These are phyloP conservation scores for Myxozyma monticola DNA, from an alignment of 805 yeast genomes.

Conservation along the genomic window DNA sequence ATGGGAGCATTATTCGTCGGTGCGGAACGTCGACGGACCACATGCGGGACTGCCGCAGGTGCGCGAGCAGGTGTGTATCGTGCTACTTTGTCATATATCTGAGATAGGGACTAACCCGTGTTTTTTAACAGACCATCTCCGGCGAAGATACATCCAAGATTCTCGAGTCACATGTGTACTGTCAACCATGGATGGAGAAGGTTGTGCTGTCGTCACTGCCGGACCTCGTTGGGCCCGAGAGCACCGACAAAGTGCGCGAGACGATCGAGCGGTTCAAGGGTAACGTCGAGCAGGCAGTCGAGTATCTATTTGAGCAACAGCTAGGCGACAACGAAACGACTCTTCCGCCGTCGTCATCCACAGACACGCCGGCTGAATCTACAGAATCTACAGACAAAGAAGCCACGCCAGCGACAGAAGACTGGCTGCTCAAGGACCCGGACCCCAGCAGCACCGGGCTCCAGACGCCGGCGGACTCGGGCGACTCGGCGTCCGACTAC, in stretches of 20 bases:
- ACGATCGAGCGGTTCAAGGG: constrained; percentile 26
- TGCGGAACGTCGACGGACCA: constrained; percentile 43
- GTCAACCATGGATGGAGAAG: constrained; percentile 30
- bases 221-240: constrained; percentile 11
- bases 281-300: constrained; percentile 24
- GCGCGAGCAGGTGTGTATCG: constrained; percentile 14
- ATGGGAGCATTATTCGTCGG: constrained; percentile 48
- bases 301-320: constrained; percentile 20
- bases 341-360: too few species aligned
- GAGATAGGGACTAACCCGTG: not conserved
- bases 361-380: not conserved
- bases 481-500: constrained; percentile 3
- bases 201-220: constrained; percentile 21
- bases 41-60: constrained; percentile 39
- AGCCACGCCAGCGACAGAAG: not conserved
- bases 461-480: not conserved
- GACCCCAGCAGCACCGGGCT: not conserved
- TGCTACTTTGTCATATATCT: not conserved
- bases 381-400: not conserved
- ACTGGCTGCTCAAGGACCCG: not conserved
- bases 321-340: constrained; percentile 1
- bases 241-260: constrained; percentile 12
- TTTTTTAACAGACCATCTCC: constrained; percentile 4
- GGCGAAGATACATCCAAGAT: constrained; percentile 8
- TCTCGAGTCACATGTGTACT: constrained; percentile 17